A percentile compares a stretch with the other conserved stretches of the same genome.
phyloP scores from a whole-genome alignment of 495 filamentous ascomycete species.

The Aspergillus sparsus region DNA sequence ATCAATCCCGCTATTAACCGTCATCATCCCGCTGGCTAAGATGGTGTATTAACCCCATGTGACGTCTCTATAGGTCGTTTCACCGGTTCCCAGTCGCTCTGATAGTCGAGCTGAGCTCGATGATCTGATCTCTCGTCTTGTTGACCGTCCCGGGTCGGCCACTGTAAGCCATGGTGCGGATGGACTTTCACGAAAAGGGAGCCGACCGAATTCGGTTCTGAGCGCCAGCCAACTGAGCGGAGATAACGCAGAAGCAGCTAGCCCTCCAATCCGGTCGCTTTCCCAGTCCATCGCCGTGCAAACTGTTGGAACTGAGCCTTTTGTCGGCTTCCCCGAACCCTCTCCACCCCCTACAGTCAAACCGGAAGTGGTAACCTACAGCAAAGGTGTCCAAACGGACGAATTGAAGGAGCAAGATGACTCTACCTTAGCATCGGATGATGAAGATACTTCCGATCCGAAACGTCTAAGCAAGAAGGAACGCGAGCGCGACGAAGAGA shows the following conservation, averaged over 20 bases:
- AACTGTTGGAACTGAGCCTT: slow-evolving; percentile 66
- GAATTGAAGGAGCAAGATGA: slow-evolving; percentile 35
- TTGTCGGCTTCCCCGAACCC: slow-evolving; percentile 69
- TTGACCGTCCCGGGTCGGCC: slow-evolving; percentile 73
- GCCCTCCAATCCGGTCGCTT: slow-evolving; percentile 39
- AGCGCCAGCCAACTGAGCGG: slow-evolving; percentile 73
- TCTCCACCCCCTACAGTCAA: slow-evolving; percentile 70
- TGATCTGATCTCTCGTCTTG: slow-evolving; percentile 71
- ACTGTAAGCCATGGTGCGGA: slow-evolving; percentile 67
- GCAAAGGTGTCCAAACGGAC: slow-evolving; percentile 88
- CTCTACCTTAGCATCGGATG: slow-evolving; percentile 60
- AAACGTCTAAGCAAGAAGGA: slow-evolving; percentile 76
- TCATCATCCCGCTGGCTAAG: not conserved
- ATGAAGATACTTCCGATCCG: slow-evolving; percentile 57
- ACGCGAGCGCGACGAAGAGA: slow-evolving; percentile 80
- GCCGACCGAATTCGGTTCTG: slow-evolving; percentile 80
- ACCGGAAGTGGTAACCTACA: slow-evolving; percentile 86
- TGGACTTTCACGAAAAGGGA: slow-evolving; percentile 67
- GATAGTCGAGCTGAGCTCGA: slow-evolving; percentile 81
- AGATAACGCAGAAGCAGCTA: slow-evolving; percentile 59
- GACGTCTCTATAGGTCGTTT: slow-evolving; percentile 53
- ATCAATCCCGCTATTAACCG: not conserved
- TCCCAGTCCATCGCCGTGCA: slow-evolving; percentile 60
- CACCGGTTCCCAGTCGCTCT: slow-evolving; percentile 67
- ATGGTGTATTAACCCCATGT: not conserved